phyloP scores from a whole-genome alignment of 352 stramenopile species.

The Globisporangium orthogonon region DNA sequence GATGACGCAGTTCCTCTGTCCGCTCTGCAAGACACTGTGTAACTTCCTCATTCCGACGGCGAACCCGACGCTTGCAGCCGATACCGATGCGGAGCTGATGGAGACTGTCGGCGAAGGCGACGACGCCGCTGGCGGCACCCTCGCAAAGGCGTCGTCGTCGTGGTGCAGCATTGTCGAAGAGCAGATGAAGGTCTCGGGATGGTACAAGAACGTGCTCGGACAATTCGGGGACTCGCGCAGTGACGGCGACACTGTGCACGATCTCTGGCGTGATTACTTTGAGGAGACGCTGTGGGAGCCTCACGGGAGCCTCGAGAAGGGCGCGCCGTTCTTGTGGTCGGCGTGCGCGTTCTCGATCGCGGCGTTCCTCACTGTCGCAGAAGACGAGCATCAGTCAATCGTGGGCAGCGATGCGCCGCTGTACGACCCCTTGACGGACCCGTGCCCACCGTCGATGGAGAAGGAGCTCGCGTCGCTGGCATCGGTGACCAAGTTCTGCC shows the following conservation, averaged over 20 bases:
- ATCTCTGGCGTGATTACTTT: conserved; percentile 84
- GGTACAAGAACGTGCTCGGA: conserved; percentile 66
- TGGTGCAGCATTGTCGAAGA: conserved; percentile 62
- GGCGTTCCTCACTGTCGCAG: conserved; percentile 62
- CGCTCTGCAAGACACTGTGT: conserved; percentile 89
- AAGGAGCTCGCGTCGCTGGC: conserved; percentile 78
- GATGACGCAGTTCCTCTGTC: conserved; percentile 91
- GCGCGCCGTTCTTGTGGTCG: conserved; percentile 80
- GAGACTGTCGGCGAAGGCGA: neutral
- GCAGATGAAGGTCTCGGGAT: conserved; percentile 54
- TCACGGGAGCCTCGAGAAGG: conserved; percentile 82
- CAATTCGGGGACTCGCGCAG: conserved; percentile 49
- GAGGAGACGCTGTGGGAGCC: conserved; percentile 85
- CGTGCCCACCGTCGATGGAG: conserved; percentile 59
- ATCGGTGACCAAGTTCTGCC: conserved; percentile 79
- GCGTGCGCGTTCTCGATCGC: conserved; percentile 76
- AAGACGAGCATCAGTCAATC: conserved; percentile 40
- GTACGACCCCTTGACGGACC: conserved; percentile 55
- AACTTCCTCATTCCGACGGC: conserved; percentile 88
- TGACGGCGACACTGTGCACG: conserved; percentile 52
- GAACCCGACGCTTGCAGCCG: conserved; percentile 23
- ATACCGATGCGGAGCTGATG: conserved; percentile 11
- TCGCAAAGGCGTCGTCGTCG: conserved; percentile 4
- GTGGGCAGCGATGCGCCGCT: conserved; percentile 7
- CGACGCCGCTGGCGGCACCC: conserved; percentile 1